Base-by-base conservation (phyloP, 768 basidiomycete genomes). In the Lactarius trivialis region DNA sequence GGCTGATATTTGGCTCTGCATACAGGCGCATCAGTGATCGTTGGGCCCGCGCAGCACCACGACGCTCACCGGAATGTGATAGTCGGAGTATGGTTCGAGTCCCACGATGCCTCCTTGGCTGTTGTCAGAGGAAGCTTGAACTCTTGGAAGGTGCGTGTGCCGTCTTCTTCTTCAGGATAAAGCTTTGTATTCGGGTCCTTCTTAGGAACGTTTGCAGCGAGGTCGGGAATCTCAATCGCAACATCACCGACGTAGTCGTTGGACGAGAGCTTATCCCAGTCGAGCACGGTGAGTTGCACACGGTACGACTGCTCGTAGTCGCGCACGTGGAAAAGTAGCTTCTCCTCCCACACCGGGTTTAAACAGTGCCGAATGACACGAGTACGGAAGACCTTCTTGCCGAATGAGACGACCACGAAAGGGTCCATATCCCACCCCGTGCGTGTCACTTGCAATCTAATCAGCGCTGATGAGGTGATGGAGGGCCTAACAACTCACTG, bases 401-500 rank as follows among this genome's bases (percentile, higher is more conserved):
- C 92, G 65, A 99, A 99, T 3, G 92, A 93, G 65, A 95, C 82
- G 64, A 99, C 93, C 26, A 92, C 90, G 70, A 98, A 98, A 0
- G 95, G 94, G 69, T 98, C 94, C 94, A 98, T 97, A 71, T 98
- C 95, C 82, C 87, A 94, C 0, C 90, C 91, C 0, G 84, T 90
- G 0, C 89, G 84, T 1, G 87, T 92, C 84, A 92, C 90, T 63
- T 91, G 60, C 53, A 32, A 14, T 21, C 28, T 15, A 34, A 32
- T 56, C 45, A 59, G 58, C 43, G 52, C 7, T 26, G 12, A 32
- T 32, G 37, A 4, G 1, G 21, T 19, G 8, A 15, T 14, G 7
- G n/a, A 56, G 34, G 34, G 28, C 4, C 15, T 7, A 55, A 19
- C 26, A 14, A 82, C 91, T 64, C 58, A 95, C 94, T 88, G 68